Evolutionary conservation across 2,329 filamentous ascomycete species (phyloP).

Genomic region (Dactylonectria macrodidyma): DNA sequence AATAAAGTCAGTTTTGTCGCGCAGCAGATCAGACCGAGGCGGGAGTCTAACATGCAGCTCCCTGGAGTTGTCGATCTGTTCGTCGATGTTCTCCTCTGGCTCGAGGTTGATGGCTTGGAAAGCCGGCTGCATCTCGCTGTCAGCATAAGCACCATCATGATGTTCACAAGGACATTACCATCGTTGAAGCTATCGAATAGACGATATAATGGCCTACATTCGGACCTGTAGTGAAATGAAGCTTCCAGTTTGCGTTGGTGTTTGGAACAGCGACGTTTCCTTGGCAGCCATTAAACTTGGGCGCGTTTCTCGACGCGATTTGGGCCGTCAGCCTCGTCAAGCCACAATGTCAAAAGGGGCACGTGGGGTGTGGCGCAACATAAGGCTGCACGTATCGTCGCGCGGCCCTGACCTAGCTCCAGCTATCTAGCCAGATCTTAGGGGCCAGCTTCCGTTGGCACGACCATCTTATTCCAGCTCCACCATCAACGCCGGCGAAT

Average conservation of each 20-base stretch:
- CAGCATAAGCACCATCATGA: conserved; percentile 16
- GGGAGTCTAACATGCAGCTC: conserved; percentile 79
- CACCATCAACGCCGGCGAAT: conserved; percentile 35
- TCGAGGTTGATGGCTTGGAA: conserved; percentile 96
- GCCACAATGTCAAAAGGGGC: conserved; percentile 40
- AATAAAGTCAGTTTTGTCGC: conserved; percentile 15
- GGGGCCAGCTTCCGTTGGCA: conserved; percentile 43
- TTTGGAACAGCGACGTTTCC: conserved; percentile 29
- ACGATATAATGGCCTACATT: conserved; percentile 38
- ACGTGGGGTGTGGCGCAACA: conserved; percentile 48
- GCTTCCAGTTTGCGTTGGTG: conserved; percentile 19
- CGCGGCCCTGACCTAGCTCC: conserved; percentile 38
- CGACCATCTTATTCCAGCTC: conserved; percentile 41
- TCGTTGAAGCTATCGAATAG: conserved; percentile 38
- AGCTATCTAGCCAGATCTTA: conserved; percentile 52
- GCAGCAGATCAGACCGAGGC: not conserved
- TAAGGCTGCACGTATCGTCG: conserved; percentile 36
- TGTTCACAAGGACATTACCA: conserved; percentile 33
- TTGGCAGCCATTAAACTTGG: conserved; percentile 41
- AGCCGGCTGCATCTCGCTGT: conserved; percentile 62
- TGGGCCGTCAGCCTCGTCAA: conserved; percentile 40
- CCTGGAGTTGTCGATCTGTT: conserved; percentile 94
- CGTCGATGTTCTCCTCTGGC: conserved; percentile 89
- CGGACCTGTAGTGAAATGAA: conserved; percentile 30
- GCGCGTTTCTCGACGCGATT: conserved; percentile 47